These are phyloP conservation scores for Moesziomyces antarcticus DNA, from an alignment of 1,284 basidiomycete species.

Conservation along the genomic window DNA sequence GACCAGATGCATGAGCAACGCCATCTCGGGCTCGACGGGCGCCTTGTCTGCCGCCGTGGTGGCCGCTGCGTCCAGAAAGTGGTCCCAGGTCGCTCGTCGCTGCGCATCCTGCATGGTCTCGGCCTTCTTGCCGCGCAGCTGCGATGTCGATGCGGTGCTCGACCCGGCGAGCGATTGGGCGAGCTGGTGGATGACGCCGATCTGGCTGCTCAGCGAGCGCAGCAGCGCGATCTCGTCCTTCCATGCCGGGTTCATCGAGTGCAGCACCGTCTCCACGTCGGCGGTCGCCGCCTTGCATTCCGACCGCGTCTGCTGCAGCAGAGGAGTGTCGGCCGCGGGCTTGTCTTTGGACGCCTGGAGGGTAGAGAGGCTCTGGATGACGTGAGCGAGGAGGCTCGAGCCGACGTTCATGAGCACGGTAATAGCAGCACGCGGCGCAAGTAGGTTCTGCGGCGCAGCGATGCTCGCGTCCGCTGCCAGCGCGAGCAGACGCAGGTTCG, in stretches of 20 bases:
- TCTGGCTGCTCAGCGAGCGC: constrained; percentile 34
- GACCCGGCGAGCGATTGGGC: constrained; percentile 13
- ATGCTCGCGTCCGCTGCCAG: constrained; percentile 31
- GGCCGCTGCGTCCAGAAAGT: constrained; percentile 28
- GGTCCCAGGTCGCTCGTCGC: constrained; percentile 35
- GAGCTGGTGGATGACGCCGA: constrained; percentile 36
- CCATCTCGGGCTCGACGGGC: constrained; percentile 37
- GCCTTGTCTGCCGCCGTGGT: constrained; percentile 14
- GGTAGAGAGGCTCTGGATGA: constrained; percentile 13
- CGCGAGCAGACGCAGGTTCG: constrained; percentile 31
- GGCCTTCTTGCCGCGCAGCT: constrained; percentile 12
- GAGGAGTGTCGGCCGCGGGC: constrained; percentile 5
- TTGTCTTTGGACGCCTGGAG: constrained; percentile 21
- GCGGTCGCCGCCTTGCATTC: constrained; percentile 9
- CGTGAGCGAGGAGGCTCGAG: constrained; percentile 26
- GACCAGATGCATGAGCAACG: constrained; percentile 33
- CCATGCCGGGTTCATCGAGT: constrained; percentile 46
- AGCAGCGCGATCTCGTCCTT: constrained; percentile 45
- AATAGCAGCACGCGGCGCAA: constrained; percentile 42
- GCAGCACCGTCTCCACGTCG: constrained; percentile 27
- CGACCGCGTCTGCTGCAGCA: constrained; percentile 9
- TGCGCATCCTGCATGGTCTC: constrained; percentile 36
- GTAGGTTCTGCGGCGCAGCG: constrained; percentile 30
- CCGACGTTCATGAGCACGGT: constrained; percentile 44
- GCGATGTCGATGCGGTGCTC: constrained; percentile 1